Percentiles rank a stretch among this genome's conserved stretches.
Evolutionary conservation across 352 stramenopile species (phyloP).

Genomic region (Globisporangium rhizosaccharum): DNA sequence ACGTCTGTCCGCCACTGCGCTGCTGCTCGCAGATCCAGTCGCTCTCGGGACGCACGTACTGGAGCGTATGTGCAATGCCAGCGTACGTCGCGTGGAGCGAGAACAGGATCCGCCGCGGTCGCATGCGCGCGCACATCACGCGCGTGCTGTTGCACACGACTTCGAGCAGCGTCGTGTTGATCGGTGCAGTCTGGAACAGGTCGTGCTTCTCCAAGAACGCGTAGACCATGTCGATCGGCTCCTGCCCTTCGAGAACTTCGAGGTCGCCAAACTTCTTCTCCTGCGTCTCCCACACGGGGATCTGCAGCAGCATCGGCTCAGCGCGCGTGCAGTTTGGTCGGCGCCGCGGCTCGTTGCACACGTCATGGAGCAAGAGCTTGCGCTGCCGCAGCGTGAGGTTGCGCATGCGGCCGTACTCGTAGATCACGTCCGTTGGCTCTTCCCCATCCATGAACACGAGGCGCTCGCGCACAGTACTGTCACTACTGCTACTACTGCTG

Average conservation of each 20-base stretch:
- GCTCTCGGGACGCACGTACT: constrained; percentile 70
- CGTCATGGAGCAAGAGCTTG: constrained; percentile 59
- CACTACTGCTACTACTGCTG: no score
- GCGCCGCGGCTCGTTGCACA: constrained; percentile 57
- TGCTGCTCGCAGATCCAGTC: constrained; percentile 71
- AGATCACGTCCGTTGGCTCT: constrained; percentile 72
- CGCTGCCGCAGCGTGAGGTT: constrained; percentile 20
- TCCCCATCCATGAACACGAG: constrained; percentile 70
- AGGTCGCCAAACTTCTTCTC: constrained; percentile 70
- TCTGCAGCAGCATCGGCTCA: constrained; percentile 63
- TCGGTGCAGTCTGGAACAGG: constrained; percentile 69
- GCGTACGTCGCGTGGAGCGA: constrained; percentile 74
- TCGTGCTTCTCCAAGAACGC: constrained; percentile 85
- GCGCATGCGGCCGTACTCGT: constrained; percentile 62
- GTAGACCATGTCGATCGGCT: constrained; percentile 79
- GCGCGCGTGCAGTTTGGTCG: constrained; percentile 73
- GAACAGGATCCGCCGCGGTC: constrained; percentile 65
- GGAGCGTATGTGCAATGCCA: constrained; percentile 56
- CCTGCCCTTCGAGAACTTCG: constrained; percentile 69
- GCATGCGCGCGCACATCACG: constrained; percentile 43
- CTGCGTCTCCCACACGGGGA: constrained; percentile 68
- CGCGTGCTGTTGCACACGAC: constrained; percentile 72
- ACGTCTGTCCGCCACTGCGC: constrained; percentile 43
- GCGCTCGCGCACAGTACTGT: constrained; percentile 24
- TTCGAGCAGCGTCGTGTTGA: constrained; percentile 68